Base-by-base conservation (phyloP, 495 filamentous ascomycete genomes). In the Massariosphaeria phaeospora region DNA sequence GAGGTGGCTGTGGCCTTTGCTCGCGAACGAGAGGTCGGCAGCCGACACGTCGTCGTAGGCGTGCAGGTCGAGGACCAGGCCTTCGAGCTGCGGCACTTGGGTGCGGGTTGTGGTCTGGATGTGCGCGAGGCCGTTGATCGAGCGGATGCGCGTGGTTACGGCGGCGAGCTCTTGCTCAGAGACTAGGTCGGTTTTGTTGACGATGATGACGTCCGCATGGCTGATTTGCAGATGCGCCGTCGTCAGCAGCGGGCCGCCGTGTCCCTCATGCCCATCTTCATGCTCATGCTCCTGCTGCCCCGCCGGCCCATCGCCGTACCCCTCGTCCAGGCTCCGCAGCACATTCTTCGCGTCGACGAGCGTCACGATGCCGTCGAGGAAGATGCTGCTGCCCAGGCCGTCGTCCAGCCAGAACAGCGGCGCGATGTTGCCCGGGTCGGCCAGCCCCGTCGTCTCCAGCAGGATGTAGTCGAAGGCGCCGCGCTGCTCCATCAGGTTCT, bases 341-440 rank as follows among this genome's bases (percentile, higher is more conserved):
- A 97, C 85, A 62, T 96, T 96, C 70, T 90, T 91, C 30, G 94
- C 91, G 72, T 98, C 93, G 46, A 97, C 88, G 1, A 98, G 75
- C 2, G 94, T 97, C 35, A 98, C 89, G 43, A 98, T 95, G 13
- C 93, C 93, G 66, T 98, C 93, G 10, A 98, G 81, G 67, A 91
- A 97, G 59, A 98, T 95, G 15, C 83, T 88, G 67, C 89, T 95
- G 2, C 88, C 91, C 24, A 98, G 75, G 11, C 89, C 93, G 42
- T 95, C 90, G 62, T 98, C 93, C 35, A 97, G 82, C 93, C 93
- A 98, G 71, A 98, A 98, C 15, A 97, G 70, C 0, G 94, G 93
- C 1, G 94, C 93, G 38, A 98, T 81, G 61, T 96, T 97, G 4
- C 93, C 93, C 0, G 93, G 93, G 69, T 98, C 93, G 11, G 93